Base-by-base conservation (phyloP, 257 asterid genomes). In the Buddleja alternifolia region DNA sequence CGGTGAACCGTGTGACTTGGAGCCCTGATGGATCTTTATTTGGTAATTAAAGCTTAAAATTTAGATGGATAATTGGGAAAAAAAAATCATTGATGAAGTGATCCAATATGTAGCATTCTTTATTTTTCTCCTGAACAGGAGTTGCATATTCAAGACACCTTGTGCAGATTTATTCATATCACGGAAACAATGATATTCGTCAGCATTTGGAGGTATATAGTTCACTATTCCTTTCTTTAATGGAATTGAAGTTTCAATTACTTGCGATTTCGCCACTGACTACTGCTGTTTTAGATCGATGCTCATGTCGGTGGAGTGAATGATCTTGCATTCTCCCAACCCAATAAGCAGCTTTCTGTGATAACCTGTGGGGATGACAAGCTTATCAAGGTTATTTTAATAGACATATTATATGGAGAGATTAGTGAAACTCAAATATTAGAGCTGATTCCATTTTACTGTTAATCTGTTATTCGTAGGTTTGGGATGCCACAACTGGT, bases 1-100 rank as follows among this genome's bases (percentile, higher is more conserved):
- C 85, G n/a, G 90, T 87, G 57, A 87, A 81, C 65, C 88, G 94
- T 45, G 90, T 87, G 58, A 79, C 77, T 52, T 87, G 94, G 94
- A 78, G 89, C 74, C 84, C 89, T 1, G 90, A 87, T 62, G 94
- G 94, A 59, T 75, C 85, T 16, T 75, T 84, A 63, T 84, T 84
- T 70, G 94, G 94, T 84, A 78, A 78, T 73, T 46, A n/a, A 42
- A 11, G 45, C 24, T 51, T 47, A 12, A 56, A 51, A 19, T 1
- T 14, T 17, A 48, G 21, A 10, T 7, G 20, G 17, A n/a, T 36
- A 4, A 48, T 0, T 23, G 9, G 12, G 2, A 2, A 5, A 29
- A 1, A 1, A 24, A 34, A 36, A 48, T 15, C 34, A 8, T 60
- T 37, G 29, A 60, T 60, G 17, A 72, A 65, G 17, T 75, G 50